These are phyloP conservation scores for Craterostigma plantagineum DNA, from an alignment of 257 asterid species.

Conservation along the genomic window DNA sequence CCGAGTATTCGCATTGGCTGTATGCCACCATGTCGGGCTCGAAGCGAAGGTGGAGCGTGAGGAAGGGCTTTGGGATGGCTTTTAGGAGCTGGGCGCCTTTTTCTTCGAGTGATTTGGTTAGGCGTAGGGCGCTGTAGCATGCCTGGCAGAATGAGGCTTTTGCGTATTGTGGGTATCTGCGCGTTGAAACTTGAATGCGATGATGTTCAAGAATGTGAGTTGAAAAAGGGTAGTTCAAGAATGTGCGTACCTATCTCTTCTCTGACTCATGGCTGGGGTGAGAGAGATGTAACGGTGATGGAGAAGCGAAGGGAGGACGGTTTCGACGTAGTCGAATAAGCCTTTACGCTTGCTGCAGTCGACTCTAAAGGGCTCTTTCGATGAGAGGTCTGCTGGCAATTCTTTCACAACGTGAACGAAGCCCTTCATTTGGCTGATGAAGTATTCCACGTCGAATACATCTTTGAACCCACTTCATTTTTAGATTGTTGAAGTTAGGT, in stretches of 20 bases:
- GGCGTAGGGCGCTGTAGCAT: conserved; percentile 67
- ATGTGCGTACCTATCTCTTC: conserved; percentile 82
- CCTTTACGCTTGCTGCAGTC: conserved; percentile 98
- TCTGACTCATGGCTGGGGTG: conserved; percentile 94
- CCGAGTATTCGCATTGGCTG: conserved; percentile 68
- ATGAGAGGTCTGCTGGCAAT: conserved; percentile 66
- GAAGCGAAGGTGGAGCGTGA: conserved; percentile 90
- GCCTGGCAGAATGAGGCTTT: conserved; percentile 93
- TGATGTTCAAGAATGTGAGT: too few species aligned
- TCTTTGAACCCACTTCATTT: conserved; percentile 70
- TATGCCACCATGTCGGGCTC: conserved; percentile 99
- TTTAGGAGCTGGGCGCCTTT: conserved; percentile 57
- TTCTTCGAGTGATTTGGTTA: conserved; percentile 36
- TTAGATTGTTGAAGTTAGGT: background rate
- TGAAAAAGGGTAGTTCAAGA: too few species aligned
- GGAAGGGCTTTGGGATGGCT: conserved; percentile 97
- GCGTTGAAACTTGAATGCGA: conserved; percentile 5
- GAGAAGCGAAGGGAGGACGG: conserved; percentile 72
- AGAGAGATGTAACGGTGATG: conserved; percentile 71
- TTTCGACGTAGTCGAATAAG: conserved; percentile 63
- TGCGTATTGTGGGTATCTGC: conserved; percentile 76
- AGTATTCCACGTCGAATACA: conserved; percentile 80
- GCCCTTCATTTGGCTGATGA: conserved; percentile 67
- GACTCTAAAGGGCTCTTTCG: conserved; percentile 77
- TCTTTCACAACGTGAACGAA: conserved; percentile 59